Base-by-base conservation (phyloP, 345 rosid genomes). In the Ceriops decandra region DNA sequence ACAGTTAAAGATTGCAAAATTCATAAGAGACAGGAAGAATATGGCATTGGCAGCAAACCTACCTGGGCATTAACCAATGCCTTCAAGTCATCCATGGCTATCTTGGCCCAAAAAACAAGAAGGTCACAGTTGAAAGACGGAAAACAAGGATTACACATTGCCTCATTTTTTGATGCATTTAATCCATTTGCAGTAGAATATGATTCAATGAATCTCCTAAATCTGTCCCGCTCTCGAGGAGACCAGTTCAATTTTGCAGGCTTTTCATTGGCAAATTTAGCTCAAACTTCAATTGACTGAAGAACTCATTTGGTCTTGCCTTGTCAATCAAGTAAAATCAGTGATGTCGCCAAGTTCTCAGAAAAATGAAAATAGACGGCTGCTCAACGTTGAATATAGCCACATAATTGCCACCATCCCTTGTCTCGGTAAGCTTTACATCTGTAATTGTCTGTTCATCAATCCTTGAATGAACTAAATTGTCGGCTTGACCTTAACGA, bases 201-300 rank as follows among this genome's bases (percentile, higher is more conserved):
- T 49, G 93, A 85, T 75, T 95, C 96, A 97, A 95, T 89, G 82
- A 95, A 95, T 78, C 96, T 85, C 99, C 89, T 91, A 84, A 95
- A 91, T 69, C 99, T 82, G 66, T 91, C 99, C 96, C 99, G 90
- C 20, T 91, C 99, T 27, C 84, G 80, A 0, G 95, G 96, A 0
- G 87, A 52, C 57, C 91, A 97, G 30, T 72, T 91, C 97, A 10
- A 95, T 82, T 68, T 83, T 82, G 93, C 84, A 2, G 99, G 99
- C 74, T 86, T 95, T 62, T 97, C 97, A 3, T 91, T 89, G 3
- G 89, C 84, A 53, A 91, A 95, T 69, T 93, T 95, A 5, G 97
- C 99, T 74, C 71, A 91, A 42, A 91, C 99, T 70, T 95, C 97
- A 0, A 89, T 91, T 0, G 99, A 91, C 64, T 90, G 97, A 73